Evolutionary conservation across 345 rosid genomes (phyloP), one percentile per base, ranked within the genome.

Genomic region (Raphanus sativus): DNA sequence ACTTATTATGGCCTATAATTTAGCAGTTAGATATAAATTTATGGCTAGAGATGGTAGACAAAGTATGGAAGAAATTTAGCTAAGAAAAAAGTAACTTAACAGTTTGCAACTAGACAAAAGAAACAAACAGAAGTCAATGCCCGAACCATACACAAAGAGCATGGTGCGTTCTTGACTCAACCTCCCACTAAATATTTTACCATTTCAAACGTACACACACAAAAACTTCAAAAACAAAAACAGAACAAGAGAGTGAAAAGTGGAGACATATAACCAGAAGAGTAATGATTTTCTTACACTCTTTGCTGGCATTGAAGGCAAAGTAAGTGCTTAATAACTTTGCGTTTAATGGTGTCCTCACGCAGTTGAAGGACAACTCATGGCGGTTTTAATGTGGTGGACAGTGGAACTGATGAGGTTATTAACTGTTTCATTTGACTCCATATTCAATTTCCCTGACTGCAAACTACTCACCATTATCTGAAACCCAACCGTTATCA

Each of bases 161-260:
- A 88, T 90, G 97, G 97, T 92, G 93, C 97, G 95, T 87, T 91
- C 95, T 91, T 91, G 97, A 91, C 97, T 91, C 78, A 81, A 70
- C 79, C 81, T 84, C 81, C 80, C 25, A 54, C 69, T 21, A 54
- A 36, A 75, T 70, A 79, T 32, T 32, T 62, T 75, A 80, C 71
- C 50, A 66, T 63, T 21, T 34, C 33, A 52, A 75, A 76, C 17
- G n/a, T n/a, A n/a, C n/a, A 75, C 1, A 28, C 6, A 17, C 26
- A n/a, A 36, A 9, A 36, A 75, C 50, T 69, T 7, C 2, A 52
- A 15, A 32, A 72, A 52, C 4, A 21, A 3, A 69, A 80, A 75
- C 63, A 67, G 79, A 76, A 81, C 60, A 17, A 74, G 74, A 70
- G 80, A 58, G 63, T 29, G 69, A 48, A 58, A 6, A 38, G 66